Evolutionary conservation across 495 filamentous ascomycete species (phyloP), one percentile per base, ranked within the genome.

Genomic region (Penicillium daleae): DNA sequence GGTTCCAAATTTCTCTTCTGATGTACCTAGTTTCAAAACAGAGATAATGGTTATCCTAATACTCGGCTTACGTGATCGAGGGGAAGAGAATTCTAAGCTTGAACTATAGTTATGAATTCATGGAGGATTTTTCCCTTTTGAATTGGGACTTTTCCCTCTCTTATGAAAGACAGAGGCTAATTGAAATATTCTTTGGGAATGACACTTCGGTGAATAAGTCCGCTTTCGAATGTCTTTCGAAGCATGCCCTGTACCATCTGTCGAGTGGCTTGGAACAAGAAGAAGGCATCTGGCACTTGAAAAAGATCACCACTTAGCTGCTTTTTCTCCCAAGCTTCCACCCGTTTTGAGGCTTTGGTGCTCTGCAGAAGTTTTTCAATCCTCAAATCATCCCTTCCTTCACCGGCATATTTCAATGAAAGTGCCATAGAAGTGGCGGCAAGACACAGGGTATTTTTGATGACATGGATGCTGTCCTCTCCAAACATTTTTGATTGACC

Each of bases 401-500:
- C 44, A 49, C 44, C 21, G 21, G 44, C 24, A 26, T 49, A 27
- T 49, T 26, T 49, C 21, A 49, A 49, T 26, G 21, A 49, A 49
- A 49, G 44, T 49, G 12, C 44, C 21, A 22, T 49, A 4, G 44
- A 19, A 49, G 44, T 49, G 7, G 44, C 44, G 15, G 44, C 21
- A 49, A 26, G 19, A 49, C 44, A 49, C 21, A 49, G 44, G 3
- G 44, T 24, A 13, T 49, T 49, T 17, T 49, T 49, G 44, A 49
- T 49, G 21, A 49, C 24, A 49, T 49, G 21, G 44, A 49, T 49
- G 15, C 15, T 49, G 44, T 49, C 44, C 15, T 49, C 44, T 49
- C 44, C 21, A 49, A 49, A 49, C 4, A 3, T 49, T 49, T 49
- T 49, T 26, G 44, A 49, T 49, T 49, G 21, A 49, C 44, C 44